Evolutionary conservation across 176 grass and related monocot species (phyloP), one percentile per base, ranked within the genome.

Genomic region (Triticum timopheevii): DNA sequence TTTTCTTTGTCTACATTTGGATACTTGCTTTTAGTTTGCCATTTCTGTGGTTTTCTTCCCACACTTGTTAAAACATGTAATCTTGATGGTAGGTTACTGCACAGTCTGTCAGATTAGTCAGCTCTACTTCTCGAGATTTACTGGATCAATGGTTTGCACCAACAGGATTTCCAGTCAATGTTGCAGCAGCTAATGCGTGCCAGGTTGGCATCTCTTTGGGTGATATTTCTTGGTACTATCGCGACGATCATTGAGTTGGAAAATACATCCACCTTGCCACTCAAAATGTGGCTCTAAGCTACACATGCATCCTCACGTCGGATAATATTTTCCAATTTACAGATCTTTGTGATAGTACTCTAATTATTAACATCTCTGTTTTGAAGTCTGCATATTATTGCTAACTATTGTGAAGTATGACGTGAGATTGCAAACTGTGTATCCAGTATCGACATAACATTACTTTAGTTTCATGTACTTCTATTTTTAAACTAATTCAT

Each of bases 141-240:
- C 80, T 94, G 64, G 80, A 91, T 87, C 83, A 91, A 75, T 94
- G 92, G 92, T 87, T 89, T 66, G 89, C 89, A 73, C 89, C 92
- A 61, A 59, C 63, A 78, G 89, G 89, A 54, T 91, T 89, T 78
- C 89, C 89, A 33, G 56, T 94, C 61, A 94, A 94, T 87, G 92
- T 94, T 82, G 89, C 92, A 42, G 84, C 92, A 84, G 92, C 89
- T 87, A 94, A 89, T 87, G 87, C 89, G 36, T 84, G 87, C 31
- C 92, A 94, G 89, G 91, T 93, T 85, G 49, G 50, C 61, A 56
- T 30, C 50, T 16, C 33, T 65, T 76, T 28, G 27, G 25, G 25
- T 76, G 27, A 77, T 77, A 77, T 77, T 77, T 47, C 42, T 30
- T 28, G 24, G 73, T 76, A 76, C 73, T 47, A 76, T 76, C 40